Conservation (phyloP, 2,329 filamentous ascomycete genomes). For the Thielaviopsis populi region DNA sequence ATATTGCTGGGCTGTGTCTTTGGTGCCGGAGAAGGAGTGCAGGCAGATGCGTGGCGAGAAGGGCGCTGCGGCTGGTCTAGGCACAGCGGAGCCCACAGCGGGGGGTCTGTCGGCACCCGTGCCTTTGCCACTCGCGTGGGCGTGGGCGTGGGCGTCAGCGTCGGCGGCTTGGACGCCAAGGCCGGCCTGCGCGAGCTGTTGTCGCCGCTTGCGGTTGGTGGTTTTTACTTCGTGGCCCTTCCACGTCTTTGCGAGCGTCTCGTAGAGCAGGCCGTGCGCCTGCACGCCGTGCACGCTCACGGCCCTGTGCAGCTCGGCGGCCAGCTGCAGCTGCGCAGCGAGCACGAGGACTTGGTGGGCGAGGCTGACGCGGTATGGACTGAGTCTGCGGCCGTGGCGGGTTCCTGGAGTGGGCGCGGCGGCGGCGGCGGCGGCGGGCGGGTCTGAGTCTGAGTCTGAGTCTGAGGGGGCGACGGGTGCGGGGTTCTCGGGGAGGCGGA, state of each 20-base stretch:
- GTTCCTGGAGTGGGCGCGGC: conserved; percentile 47
- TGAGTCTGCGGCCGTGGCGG: conserved; percentile 52
- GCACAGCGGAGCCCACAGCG: neutral
- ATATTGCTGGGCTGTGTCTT: conserved; percentile 65
- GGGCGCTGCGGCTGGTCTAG: conserved; percentile 30
- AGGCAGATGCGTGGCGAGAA: conserved; percentile 84
- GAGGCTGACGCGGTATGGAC: conserved; percentile 51
- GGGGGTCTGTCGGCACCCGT: neutral
- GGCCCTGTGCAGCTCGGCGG: conserved; percentile 48
- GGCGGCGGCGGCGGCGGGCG: conserved; percentile 20
- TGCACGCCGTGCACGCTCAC: conserved; percentile 63
- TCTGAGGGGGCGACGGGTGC: conserved; percentile 20
- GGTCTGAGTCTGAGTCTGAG: neutral
- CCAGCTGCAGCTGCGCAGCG: conserved; percentile 52
- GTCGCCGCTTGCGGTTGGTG: conserved; percentile 43
- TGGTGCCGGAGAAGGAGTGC: conserved; percentile 77
- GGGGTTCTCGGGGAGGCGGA: conserved; percentile 45
- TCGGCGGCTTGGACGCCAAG: conserved; percentile 30
- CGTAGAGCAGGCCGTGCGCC: conserved; percentile 55
- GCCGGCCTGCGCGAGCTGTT: conserved; percentile 29
- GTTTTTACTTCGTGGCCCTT: conserved; percentile 52
- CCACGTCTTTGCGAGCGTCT: conserved; percentile 51
- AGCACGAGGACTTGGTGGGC: conserved; percentile 54
- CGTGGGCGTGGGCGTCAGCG: neutral
- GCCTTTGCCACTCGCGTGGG: too few relatives aligned